These are phyloP conservation scores for Abortiporus biennis DNA, from an alignment of 1,284 basidiomycete genomes.

Conservation along the genomic window DNA sequence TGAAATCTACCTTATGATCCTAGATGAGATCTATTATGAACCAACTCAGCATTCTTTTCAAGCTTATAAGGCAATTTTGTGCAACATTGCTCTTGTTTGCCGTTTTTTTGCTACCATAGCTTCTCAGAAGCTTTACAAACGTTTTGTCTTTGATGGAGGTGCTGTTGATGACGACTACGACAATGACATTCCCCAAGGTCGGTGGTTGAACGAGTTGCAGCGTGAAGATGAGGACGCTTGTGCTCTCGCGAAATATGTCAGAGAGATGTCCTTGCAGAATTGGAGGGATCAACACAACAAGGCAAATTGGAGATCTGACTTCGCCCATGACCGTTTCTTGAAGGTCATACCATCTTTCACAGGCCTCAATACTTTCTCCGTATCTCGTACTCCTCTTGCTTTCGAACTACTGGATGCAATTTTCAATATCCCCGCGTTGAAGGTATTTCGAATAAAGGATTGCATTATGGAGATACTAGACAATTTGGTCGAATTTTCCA, in stretches of 20 bases:
- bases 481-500: not conserved
- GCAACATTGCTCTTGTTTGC: slow-evolving; percentile 33
- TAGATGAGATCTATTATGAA: slow-evolving; percentile 9
- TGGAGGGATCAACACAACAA: slow-evolving; percentile 1
- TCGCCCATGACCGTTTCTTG: slow-evolving; percentile 2
- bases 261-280: slow-evolving; percentile 5
- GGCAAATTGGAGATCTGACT: not conserved
- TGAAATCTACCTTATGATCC: slow-evolving; percentile 12
- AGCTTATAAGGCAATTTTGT: slow-evolving; percentile 17
- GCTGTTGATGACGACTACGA: not conserved
- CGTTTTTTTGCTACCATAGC: slow-evolving; percentile 32
- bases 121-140: slow-evolving; percentile 10
- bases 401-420: slow-evolving; percentile 6
- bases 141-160: slow-evolving; percentile 5
- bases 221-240: slow-evolving; percentile 7
- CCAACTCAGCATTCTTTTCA: not conserved
- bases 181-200: not conserved
- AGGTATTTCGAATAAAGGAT: slow-evolving; percentile 9
- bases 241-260: slow-evolving; percentile 6
- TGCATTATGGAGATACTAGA: slow-evolving; percentile 5
- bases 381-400: slow-evolving; percentile 6
- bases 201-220: slow-evolving; percentile 7
- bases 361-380: slow-evolving; percentile 3
- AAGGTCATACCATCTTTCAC: slow-evolving; percentile 6
- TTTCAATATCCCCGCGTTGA: slow-evolving; percentile 1